Conservation (phyloP, 164 flowering plant genomes). For the Vitis cinerea region DNA sequence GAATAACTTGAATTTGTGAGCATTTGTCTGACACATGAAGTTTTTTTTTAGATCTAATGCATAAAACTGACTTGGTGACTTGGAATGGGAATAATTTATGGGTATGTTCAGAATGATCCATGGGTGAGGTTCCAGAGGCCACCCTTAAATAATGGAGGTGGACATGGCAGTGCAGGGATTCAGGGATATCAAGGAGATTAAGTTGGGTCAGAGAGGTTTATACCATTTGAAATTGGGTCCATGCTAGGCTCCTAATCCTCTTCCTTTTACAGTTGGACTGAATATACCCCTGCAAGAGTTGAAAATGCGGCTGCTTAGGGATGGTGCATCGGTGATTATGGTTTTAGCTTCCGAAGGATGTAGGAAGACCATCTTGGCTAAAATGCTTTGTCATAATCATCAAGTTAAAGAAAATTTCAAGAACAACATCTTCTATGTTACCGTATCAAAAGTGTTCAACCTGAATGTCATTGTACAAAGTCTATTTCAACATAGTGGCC, state of each 20-base stretch:
- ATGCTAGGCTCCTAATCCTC: constrained; percentile 8
- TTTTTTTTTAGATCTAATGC: too few relatives aligned
- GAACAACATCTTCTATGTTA: constrained; percentile 11
- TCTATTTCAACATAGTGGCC: constrained; percentile 3
- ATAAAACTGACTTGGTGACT: too few relatives aligned
- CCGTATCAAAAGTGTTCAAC: constrained; percentile 3
- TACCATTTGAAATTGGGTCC: too few relatives aligned
- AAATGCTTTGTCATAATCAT: constrained; percentile 14
- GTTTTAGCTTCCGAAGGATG: constrained; percentile 28
- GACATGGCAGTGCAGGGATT: too few relatives aligned
- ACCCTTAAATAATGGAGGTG: too few relatives aligned
- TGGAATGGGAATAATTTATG: too few relatives aligned
- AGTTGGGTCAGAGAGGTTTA: too few relatives aligned
- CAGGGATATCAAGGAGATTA: too few relatives aligned
- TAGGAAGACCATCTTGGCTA: constrained; percentile 28
- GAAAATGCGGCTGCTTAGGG: constrained; percentile 27
- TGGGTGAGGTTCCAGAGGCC: too few relatives aligned
- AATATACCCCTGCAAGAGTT: constrained; percentile 33
- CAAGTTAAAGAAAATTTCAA: constrained; percentile 17
- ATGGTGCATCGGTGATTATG: constrained; percentile 12
- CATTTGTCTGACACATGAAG: too few relatives aligned
- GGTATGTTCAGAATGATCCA: too few relatives aligned
- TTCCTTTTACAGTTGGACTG: constrained; percentile 25
- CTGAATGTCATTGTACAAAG: constrained; percentile 12
- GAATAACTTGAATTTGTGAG: too few relatives aligned